phyloP scores from a whole-genome alignment of 2,329 filamentous ascomycete species.

The Pseudogymnoascus sp. region DNA sequence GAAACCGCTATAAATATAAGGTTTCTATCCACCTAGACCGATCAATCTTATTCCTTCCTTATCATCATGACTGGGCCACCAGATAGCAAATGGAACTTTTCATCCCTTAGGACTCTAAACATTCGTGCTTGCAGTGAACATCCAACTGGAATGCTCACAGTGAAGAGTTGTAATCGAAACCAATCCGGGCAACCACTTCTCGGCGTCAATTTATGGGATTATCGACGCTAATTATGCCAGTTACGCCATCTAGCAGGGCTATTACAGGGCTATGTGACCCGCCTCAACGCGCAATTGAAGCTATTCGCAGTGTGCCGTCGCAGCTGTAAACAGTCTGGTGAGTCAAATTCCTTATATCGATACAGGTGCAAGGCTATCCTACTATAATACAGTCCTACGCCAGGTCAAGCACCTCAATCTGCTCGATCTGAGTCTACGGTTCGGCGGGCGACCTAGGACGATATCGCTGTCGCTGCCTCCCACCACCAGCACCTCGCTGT shows the following conservation, averaged over 20 bases:
- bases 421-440: background rate
- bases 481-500: background rate
- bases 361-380: background rate
- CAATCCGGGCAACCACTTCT: background rate
- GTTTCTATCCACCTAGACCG: background rate
- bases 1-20: background rate
- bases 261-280: background rate
- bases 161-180: background rate
- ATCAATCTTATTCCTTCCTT: background rate
- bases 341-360: background rate
- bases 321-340: background rate
- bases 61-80: background rate
- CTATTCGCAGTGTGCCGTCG: background rate
- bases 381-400: too few species aligned
- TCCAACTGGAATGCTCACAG: background rate
- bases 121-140: background rate
- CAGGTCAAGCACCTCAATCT: too few species aligned
- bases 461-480: background rate
- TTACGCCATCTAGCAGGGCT: background rate
- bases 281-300: background rate
- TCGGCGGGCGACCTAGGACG: background rate
- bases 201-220: background rate
- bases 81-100: background rate
- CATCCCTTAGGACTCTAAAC: background rate
- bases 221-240: background rate